These are phyloP conservation scores for Alloascoidea hylecoeti DNA, from an alignment of 805 yeast genomes.

Conservation along the genomic window DNA sequence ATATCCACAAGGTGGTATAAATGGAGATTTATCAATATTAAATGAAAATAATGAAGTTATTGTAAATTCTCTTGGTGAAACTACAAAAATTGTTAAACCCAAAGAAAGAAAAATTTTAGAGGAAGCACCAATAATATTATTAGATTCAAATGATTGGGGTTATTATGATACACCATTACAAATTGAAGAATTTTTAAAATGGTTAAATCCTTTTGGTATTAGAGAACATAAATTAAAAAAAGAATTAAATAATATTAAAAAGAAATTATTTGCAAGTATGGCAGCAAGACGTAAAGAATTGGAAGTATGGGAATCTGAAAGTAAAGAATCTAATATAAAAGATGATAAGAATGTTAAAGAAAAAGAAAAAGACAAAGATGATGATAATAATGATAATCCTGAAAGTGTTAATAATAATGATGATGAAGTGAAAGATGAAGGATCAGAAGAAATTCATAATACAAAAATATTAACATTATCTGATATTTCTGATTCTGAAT, in stretches of 20 bases:
- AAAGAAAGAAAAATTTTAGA: constrained; percentile 50
- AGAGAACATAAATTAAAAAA: constrained; percentile 55
- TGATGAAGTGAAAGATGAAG: constrained; percentile 4
- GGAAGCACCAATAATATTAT: constrained; percentile 44
- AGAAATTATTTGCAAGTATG: constrained; percentile 38
- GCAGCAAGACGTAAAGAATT: constrained; percentile 43
- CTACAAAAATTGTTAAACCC: constrained; percentile 2
- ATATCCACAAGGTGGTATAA: not conserved
- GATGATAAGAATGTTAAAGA: constrained; percentile 3
- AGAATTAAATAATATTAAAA: constrained; percentile 40
- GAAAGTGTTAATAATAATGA: constrained; percentile 3
- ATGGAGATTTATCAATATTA: not conserved
- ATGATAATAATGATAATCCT: constrained; percentile 4
- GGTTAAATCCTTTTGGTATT: constrained; percentile 66
- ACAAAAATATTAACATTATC: constrained; percentile 2
- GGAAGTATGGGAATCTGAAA: constrained; percentile 29
- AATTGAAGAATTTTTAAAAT: constrained; percentile 35
- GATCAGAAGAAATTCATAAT: constrained; percentile 2
- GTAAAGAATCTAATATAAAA: constrained; percentile 3
- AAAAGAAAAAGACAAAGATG: constrained; percentile 3
- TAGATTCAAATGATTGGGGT: constrained; percentile 48
- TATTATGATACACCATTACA: constrained; percentile 50
- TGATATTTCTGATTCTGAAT: not conserved
- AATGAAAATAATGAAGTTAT: not conserved
- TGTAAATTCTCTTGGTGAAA: not conserved